A percentile compares a stretch with the other conserved stretches of the same genome.
Conservation (phyloP, 768 basidiomycete species). For the Ramaria rubella region DNA sequence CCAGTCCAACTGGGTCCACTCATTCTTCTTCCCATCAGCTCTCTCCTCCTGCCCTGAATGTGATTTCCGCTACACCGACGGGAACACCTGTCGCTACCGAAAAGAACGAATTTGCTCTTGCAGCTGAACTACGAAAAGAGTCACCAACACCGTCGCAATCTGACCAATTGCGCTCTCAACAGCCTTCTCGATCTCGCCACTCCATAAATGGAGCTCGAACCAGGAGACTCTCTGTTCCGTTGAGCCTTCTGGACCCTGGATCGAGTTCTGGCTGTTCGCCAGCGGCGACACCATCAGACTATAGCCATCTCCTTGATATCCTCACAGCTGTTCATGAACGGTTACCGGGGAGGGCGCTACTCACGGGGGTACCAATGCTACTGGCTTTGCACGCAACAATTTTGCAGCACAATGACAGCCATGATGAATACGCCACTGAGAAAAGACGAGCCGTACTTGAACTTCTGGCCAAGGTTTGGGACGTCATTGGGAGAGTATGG, state of each 20-base stretch:
- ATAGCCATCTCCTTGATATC: conserved; percentile 61
- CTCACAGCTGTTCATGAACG: conserved; percentile 62
- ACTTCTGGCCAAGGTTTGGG: conserved; percentile 59
- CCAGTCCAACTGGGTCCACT: conserved; percentile 22
- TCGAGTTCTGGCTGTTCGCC: conserved; percentile 23
- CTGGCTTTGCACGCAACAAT: conserved; percentile 59
- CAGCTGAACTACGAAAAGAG: conserved; percentile 8
- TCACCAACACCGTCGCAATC: conserved; percentile 17
- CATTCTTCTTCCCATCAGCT: conserved; percentile 28
- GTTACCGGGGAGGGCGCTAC: conserved; percentile 66
- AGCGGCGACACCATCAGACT: conserved; percentile 65
- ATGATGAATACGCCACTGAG: conserved; percentile 21
- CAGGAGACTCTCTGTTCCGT: conserved; percentile 11
- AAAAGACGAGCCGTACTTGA: conserved; percentile 54
- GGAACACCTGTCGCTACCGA: conserved; percentile 19
- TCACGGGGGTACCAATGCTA: conserved; percentile 82
- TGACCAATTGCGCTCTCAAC: not conserved
- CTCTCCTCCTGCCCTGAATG: conserved; percentile 25
- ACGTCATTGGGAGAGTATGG: conserved; percentile 66
- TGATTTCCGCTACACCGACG: conserved; percentile 27
- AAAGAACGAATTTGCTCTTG: conserved; percentile 22
- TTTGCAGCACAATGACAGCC: conserved; percentile 29
- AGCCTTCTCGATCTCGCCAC: conserved; percentile 27
- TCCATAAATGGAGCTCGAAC: conserved; percentile 18
- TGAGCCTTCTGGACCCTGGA: conserved; percentile 12